phyloP scores from a whole-genome alignment of 1,139 yeast species.

The Yamadazyma triangularis region DNA sequence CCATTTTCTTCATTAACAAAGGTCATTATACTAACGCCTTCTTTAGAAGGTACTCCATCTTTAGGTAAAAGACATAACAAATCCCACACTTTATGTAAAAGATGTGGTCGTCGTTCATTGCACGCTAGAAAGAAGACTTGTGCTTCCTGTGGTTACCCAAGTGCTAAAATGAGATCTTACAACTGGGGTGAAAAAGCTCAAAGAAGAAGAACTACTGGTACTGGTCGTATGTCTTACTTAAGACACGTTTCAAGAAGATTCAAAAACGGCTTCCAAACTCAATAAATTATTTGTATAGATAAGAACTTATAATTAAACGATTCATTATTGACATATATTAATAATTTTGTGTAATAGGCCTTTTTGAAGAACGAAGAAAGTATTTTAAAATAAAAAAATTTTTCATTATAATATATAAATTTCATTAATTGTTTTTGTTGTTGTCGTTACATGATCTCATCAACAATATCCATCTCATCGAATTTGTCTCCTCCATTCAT shows the following conservation, averaged over 20 bases:
- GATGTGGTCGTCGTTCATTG: conserved; percentile 99
- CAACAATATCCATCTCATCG: too few relatives aligned
- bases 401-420: too few relatives aligned
- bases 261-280: conserved; percentile 97
- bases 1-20: too few relatives aligned
- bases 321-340: too few relatives aligned
- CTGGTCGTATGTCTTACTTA: conserved; percentile 99
- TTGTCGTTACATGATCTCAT: too few relatives aligned
- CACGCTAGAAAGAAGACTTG: conserved; percentile 99
- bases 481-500: too few relatives aligned
- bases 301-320: not conserved
- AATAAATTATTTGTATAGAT: conserved; percentile 8
- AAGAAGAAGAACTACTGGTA: conserved; percentile 99
- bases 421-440: too few relatives aligned
- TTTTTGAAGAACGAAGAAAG: too few relatives aligned
- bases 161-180: conserved; percentile 97
- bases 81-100: conserved; percentile 98
- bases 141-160: conserved; percentile 99
- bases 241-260: conserved; percentile 96
- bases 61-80: conserved; percentile 99
- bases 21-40: conserved; percentile 16
- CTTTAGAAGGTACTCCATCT: conserved; percentile 98
- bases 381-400: too few relatives aligned
- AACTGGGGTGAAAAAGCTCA: conserved; percentile 99
- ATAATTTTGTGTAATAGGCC: too few relatives aligned